phyloP scores from a whole-genome alignment of 139 green algal species.

The Auxenochlorella pyrenoidosa region DNA sequence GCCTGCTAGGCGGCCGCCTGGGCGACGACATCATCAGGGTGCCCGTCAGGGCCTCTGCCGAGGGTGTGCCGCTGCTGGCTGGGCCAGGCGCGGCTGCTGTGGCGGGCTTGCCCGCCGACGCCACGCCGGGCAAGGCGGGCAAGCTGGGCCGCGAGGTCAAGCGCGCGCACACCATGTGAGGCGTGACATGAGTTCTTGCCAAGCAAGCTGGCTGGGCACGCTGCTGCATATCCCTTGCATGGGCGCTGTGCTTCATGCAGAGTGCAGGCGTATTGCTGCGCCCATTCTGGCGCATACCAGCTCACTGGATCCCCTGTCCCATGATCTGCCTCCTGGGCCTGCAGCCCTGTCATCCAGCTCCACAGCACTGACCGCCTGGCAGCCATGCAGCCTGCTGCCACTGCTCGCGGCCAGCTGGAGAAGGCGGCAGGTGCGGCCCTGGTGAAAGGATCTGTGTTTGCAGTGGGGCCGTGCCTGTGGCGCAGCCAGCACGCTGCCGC shows the following conservation, averaged over 20 bases:
- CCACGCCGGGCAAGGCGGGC: neutral
- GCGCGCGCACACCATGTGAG: conserved; percentile 38
- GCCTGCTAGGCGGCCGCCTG: conserved; percentile 65
- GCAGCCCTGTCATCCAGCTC: conserved; percentile 30
- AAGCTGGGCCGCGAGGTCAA: conserved; percentile 24
- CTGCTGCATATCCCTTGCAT: neutral
- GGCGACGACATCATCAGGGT: conserved; percentile 39
- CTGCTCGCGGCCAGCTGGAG: neutral
- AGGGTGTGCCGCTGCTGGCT: neutral
- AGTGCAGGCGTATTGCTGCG: neutral
- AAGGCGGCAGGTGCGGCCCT: neutral
- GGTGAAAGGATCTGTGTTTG: neutral
- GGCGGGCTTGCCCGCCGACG: neutral
- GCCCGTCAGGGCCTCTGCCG: conserved; percentile 21
- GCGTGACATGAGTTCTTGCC: too few relatives aligned
- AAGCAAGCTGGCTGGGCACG: neutral
- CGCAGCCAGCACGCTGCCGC: too few relatives aligned
- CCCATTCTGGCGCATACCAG: neutral
- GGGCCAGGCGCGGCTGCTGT: neutral
- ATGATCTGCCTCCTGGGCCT: too few relatives aligned
- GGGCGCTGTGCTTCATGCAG: neutral
- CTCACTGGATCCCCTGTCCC: neutral
- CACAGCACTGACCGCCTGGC: neutral
- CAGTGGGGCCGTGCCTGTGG: too few relatives aligned
- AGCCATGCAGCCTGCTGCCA: neutral